Evolutionary conservation across 768 basidiomycete species (phyloP).

Genomic region (Suillus spraguei): DNA sequence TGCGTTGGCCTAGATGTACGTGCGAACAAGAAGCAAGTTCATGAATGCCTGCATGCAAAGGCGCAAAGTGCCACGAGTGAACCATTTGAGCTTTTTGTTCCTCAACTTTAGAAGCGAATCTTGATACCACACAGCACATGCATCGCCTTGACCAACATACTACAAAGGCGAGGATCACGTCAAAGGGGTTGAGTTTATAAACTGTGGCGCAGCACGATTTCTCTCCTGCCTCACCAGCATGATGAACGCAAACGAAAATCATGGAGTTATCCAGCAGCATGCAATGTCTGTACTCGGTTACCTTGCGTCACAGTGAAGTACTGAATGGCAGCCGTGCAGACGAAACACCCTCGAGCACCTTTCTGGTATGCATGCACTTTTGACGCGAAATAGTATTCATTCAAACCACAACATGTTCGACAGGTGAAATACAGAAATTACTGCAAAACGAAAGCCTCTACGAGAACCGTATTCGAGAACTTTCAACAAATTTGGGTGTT

Average conservation of each 20-base stretch:
- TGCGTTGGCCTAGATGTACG: conserved; percentile 1
- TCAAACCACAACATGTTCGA: conserved; percentile 1
- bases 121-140: conserved; percentile 9
- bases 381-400: conserved; percentile 4
- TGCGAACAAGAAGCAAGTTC: conserved; percentile 5
- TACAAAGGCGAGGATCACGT: conserved; percentile 7
- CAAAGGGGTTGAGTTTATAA: conserved; percentile 11
- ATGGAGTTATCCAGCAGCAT: conserved; percentile 3
- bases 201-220: conserved; percentile 5
- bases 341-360: conserved; percentile 5
- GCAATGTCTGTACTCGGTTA: neutral
- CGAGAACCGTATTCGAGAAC: conserved; percentile 21
- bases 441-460: conserved; percentile 28
- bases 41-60: conserved; percentile 9
- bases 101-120: conserved; percentile 2
- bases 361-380: conserved; percentile 9
- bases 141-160: conserved; percentile 9
- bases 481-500: conserved; percentile 25
- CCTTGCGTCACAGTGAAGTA: neutral
- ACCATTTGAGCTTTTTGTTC: neutral
- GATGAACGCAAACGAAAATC: conserved; percentile 6
- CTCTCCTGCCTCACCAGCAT: neutral
- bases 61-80: conserved; percentile 3
- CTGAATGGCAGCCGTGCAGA: conserved; percentile 6
- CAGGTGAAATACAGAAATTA: conserved; percentile 33